Percentiles rank a stretch among this genome's conserved stretches.
Conservation (phyloP, 1,284 basidiomycete species). For the Cronartium quercuum region DNA sequence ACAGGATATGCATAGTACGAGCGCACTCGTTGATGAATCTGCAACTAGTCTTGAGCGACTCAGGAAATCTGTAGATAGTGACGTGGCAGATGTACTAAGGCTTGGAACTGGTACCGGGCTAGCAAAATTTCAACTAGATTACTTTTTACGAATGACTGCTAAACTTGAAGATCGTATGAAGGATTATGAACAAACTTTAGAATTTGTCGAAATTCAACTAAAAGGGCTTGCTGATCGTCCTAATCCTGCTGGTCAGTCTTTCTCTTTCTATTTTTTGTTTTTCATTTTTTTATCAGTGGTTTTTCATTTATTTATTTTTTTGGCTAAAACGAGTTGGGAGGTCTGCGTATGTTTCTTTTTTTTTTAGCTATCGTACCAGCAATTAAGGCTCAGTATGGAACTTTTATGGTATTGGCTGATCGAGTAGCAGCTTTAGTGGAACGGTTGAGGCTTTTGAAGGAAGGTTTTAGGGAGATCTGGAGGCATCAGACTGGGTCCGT, state of each 20-base stretch:
- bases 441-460: background rate
- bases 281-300: background rate
- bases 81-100: slow-evolving; percentile 15
- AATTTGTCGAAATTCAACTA: slow-evolving; percentile 25
- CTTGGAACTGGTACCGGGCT: slow-evolving; percentile 13
- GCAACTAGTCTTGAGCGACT: slow-evolving; percentile 5
- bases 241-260: slow-evolving; percentile 26
- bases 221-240: slow-evolving; percentile 31
- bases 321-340: background rate
- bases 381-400: slow-evolving; percentile 30
- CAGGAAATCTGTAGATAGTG: slow-evolving; percentile 13
- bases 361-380: slow-evolving; percentile 34
- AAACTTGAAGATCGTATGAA: slow-evolving; percentile 22
- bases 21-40: slow-evolving; percentile 1
- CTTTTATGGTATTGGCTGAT: slow-evolving; percentile 32
- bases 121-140: slow-evolving; percentile 25
- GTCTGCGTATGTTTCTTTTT: background rate
- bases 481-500: slow-evolving; percentile 32
- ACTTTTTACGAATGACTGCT: slow-evolving; percentile 1
- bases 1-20: slow-evolving; percentile 25
- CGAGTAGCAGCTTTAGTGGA: slow-evolving; percentile 11
- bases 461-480: slow-evolving; percentile 31
- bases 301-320: background rate
- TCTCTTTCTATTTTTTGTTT: background rate
- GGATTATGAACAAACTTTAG: slow-evolving; percentile 25